These are phyloP conservation scores for Croton laevigatus DNA, from an alignment of 441 rosid species.

Conservation along the genomic window DNA sequence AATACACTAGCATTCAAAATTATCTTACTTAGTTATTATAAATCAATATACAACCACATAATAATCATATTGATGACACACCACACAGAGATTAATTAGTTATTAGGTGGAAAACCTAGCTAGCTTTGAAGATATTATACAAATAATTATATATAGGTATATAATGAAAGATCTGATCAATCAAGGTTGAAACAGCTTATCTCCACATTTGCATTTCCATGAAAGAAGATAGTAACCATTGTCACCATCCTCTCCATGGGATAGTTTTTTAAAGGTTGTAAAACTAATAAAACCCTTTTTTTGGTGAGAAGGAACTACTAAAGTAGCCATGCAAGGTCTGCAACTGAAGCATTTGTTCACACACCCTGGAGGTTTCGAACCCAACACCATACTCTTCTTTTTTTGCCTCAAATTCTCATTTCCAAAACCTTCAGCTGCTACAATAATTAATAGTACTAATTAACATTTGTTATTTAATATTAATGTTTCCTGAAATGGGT, in stretches of 20 bases:
- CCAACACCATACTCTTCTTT: conserved; percentile 39
- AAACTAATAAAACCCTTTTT: conserved; percentile 8
- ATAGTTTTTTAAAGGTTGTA: not conserved
- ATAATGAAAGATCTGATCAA: too few species aligned
- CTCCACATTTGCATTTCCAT: conserved; percentile 81
- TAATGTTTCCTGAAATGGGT: conserved; percentile 1
- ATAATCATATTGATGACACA: not conserved
- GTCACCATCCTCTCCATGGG: conserved; percentile 21
- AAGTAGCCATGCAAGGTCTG: conserved; percentile 64
- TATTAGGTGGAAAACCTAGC: too few species aligned
- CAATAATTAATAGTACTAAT: not conserved
- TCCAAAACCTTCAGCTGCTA: conserved; percentile 11
- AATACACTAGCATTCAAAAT: too few species aligned
- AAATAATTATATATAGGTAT: too few species aligned
- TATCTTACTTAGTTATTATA: not conserved
- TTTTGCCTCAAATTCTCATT: conserved; percentile 23
- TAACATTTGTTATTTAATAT: not conserved
- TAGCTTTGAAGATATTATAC: too few species aligned
- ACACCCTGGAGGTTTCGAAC: conserved; percentile 80
- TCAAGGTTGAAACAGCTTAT: conserved; percentile 53
- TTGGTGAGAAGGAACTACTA: conserved; percentile 39
- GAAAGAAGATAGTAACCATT: conserved; percentile 60
- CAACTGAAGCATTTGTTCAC: conserved; percentile 62
- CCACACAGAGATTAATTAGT: too few species aligned
- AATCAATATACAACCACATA: too few species aligned